Conservation (phyloP, 805 yeast species). For the Torulaspora maleeae region DNA sequence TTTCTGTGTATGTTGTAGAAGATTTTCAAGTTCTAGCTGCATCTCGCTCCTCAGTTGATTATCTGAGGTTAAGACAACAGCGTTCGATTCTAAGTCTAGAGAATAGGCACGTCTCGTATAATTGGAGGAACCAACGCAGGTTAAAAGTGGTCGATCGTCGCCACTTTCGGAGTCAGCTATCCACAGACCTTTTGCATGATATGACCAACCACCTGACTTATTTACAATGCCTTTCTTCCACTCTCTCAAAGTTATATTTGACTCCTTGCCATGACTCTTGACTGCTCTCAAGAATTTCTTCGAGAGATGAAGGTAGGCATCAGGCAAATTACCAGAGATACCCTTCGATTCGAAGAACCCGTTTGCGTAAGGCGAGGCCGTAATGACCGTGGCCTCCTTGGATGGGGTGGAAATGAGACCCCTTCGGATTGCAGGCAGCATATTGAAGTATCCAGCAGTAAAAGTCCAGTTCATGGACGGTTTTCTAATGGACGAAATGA, state of each 20-base stretch:
- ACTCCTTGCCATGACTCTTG: constrained; percentile 37
- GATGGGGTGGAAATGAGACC: constrained; percentile 56
- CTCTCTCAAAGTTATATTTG: constrained; percentile 57
- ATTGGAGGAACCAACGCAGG: constrained; percentile 88
- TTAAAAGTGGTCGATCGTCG: constrained; percentile 58
- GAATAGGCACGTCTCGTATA: constrained; percentile 87
- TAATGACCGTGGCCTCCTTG: constrained; percentile 49
- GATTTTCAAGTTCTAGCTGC: constrained; percentile 58
- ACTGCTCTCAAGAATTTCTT: constrained; percentile 59
- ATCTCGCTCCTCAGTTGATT: constrained; percentile 51
- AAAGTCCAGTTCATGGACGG: constrained; percentile 68
- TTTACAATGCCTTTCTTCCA: constrained; percentile 88
- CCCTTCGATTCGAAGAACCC: constrained; percentile 87
- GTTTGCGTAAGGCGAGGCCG: constrained; percentile 92
- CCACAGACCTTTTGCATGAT: constrained; percentile 98
- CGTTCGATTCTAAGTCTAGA: constrained; percentile 84
- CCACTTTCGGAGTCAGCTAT: constrained; percentile 39
- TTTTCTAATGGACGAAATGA: constrained; percentile 52
- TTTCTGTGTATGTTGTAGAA: constrained; percentile 48
- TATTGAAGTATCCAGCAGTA: constrained; percentile 95
- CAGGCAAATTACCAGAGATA: constrained; percentile 74
- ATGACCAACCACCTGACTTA: constrained; percentile 86
- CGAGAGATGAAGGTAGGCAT: constrained; percentile 77
- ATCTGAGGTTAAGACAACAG: constrained; percentile 69
- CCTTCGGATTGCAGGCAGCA: constrained; percentile 66